Evolutionary conservation across 768 basidiomycete genomes (phyloP).

Genomic region (Mycena vulgaris): DNA sequence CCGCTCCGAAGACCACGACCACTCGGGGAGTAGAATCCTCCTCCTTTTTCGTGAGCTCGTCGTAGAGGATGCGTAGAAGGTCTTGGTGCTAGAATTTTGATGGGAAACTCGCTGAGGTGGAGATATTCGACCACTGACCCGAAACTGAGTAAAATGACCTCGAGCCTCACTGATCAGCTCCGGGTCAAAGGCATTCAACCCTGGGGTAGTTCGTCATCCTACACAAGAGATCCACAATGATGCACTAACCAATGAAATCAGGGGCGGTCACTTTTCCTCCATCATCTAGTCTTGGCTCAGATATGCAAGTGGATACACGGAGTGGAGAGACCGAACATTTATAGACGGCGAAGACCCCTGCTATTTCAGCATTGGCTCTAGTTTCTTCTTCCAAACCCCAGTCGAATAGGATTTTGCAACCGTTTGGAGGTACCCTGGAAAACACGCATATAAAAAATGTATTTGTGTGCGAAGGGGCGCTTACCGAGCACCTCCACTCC

Average conservation of each 20-base stretch:
- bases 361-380: not conserved
- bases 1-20: constrained; percentile 4
- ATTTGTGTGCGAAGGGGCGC: constrained; percentile 10
- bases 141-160: constrained; percentile 2
- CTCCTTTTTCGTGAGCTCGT: not conserved
- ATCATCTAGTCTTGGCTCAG: not conserved
- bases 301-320: not conserved
- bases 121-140: constrained; percentile 2
- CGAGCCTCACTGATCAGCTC: constrained; percentile 22
- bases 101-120: not conserved
- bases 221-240: not conserved
- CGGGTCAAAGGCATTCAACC: not conserved
- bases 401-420: constrained; percentile 18
- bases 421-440: constrained; percentile 27
- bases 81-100: constrained; percentile 2
- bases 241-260: constrained; percentile 9
- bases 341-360: not conserved
- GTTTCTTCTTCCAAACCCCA: constrained; percentile 13
- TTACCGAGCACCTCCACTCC: not conserved
- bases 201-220: not conserved
- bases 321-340: not conserved
- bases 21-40: not conserved
- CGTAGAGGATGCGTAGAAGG: constrained; percentile 23
- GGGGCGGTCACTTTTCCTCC: not conserved
- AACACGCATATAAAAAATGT: not conserved